Percentiles rank a stretch among this genome's conserved stretches.
These are phyloP conservation scores for Phialophora expanda DNA, from an alignment of 2,329 filamentous ascomycete species.

Conservation along the genomic window DNA sequence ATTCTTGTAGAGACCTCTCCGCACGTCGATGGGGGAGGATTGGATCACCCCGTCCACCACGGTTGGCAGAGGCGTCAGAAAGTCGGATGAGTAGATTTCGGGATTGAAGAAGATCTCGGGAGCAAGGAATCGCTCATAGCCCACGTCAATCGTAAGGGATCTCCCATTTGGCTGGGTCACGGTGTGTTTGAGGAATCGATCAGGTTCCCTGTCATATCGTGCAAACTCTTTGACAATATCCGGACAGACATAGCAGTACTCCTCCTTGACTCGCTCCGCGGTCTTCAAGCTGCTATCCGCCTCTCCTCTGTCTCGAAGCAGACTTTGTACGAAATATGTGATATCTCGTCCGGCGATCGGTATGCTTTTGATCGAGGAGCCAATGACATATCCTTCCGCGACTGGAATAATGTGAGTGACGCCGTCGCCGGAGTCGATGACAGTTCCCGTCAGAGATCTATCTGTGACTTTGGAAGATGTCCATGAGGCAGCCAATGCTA, in stretches of 20 bases:
- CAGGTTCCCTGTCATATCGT: constrained; percentile 89
- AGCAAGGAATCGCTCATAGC: constrained; percentile 96
- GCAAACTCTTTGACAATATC: constrained; percentile 99
- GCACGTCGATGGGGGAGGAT: constrained; percentile 95
- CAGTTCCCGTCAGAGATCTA: constrained; percentile 91
- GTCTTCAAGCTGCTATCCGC: constrained; percentile 96
- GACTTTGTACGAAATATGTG: constrained; percentile 96
- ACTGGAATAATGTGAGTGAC: constrained; percentile 99
- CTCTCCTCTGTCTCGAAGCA: constrained; percentile 94
- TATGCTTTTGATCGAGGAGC: constrained; percentile 98
- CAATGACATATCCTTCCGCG: constrained; percentile 97
- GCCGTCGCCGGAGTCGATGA: constrained; percentile 98
- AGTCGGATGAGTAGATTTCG: constrained; percentile 98
- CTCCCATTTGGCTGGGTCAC: constrained; percentile 85
- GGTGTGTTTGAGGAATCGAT: constrained; percentile 86
- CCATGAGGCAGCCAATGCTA: constrained; percentile 96
- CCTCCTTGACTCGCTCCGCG: constrained; percentile 97
- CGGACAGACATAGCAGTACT: constrained; percentile 97
- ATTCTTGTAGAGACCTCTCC: constrained; percentile 98
- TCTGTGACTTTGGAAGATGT: constrained; percentile 98
- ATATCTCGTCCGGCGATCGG: constrained; percentile 97
- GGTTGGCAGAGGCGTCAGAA: constrained; percentile 89
- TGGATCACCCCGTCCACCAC: constrained; percentile 98
- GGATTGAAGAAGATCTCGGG: constrained; percentile 99
- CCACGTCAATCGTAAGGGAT: constrained; percentile 84